A percentile compares a stretch with the other conserved stretches of the same genome.
Conservation (phyloP, 1,284 basidiomycete genomes). For the Inonotus obliquus region DNA sequence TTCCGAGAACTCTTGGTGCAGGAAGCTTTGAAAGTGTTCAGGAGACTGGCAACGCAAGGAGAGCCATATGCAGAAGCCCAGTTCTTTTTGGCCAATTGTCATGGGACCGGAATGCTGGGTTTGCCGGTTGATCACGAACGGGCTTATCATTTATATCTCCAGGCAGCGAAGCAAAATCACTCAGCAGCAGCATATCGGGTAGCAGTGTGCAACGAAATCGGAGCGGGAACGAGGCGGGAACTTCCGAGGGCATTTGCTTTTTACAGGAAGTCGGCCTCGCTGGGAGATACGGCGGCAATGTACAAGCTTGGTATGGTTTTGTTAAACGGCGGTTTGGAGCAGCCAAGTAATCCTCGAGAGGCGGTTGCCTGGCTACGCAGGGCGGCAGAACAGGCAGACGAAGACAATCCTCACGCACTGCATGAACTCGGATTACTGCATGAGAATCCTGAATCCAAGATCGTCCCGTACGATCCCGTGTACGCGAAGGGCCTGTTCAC, state of each 20-base stretch:
- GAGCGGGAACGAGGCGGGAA: constrained; percentile 95
- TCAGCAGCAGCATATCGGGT: constrained; percentile 94
- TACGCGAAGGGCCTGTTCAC: constrained; percentile 88
- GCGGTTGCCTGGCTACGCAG: constrained; percentile 93
- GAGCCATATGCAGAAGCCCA: constrained; percentile 96
- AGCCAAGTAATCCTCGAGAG: constrained; percentile 84
- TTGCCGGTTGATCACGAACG: constrained; percentile 96
- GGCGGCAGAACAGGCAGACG: constrained; percentile 96
- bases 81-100: constrained; percentile 97
- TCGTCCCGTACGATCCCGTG: constrained; percentile 69
- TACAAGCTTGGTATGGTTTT: constrained; percentile 98
- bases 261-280: constrained; percentile 93
- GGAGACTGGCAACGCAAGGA: constrained; percentile 86
- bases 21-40: constrained; percentile 90
- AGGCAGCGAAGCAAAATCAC: constrained; percentile 97
- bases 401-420: constrained; percentile 96
- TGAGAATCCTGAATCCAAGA: constrained; percentile 65
- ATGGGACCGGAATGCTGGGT: constrained; percentile 93
- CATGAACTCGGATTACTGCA: constrained; percentile 95
- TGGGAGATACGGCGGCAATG: constrained; percentile 98
- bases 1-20: constrained; percentile 86
- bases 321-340: constrained; percentile 80
- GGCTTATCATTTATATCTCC: constrained; percentile 97
- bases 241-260: constrained; percentile 88
- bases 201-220: constrained; percentile 98